Base-by-base conservation (phyloP, 1,284 basidiomycete genomes). In the Inonotus hispidus region DNA sequence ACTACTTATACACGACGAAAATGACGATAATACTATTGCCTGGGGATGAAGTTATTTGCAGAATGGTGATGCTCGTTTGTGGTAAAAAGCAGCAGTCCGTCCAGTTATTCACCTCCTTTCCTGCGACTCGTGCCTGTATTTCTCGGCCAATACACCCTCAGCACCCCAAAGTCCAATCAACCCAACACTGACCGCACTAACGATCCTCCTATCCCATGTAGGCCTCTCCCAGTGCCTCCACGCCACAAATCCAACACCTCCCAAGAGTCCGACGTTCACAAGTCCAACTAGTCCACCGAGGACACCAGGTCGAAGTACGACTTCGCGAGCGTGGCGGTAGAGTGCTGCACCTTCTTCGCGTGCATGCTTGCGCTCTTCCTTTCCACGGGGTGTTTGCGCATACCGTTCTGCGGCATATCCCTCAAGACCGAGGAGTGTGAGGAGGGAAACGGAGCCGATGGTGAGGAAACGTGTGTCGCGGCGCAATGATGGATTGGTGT, bases 201-300 rank as follows among this genome's bases (percentile, higher is more conserved):
- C 81, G 10, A 79, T 72, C 19, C 85, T 79, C 64, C 82, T 76
- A 72, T 93, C 89, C 91, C 91, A 93, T 3, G 70, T 71, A 13
- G 82, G 82, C 61, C 74, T 72, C 54, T 85, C 74, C 89, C 91
- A 92, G 72, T 92, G 79, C 59, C 74, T 70, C 74, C 90, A 91
- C 0, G 82, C 80, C 62, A 83, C 75, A 72, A 87, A 93, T 1
- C 87, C 86, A 32, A 92, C 75, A 2, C 82, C 74, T 10, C 87
- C 85, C 27, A 93, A 68, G 19, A 93, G 72, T 13, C 80, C 85
- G 3, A 87, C 72, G 70, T 93, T 93, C 63, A 89, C 85, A 87
- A 65, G 3, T 53, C 37, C 57, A n/a, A 89, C 71, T 7, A 91
- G 70, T 21, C 89, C 89, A 45, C 85, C 84, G 10, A 88, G 79